Base-by-base conservation (phyloP, 225 moss, liverwort and hornwort species). In the Sphagnum contortum region DNA sequence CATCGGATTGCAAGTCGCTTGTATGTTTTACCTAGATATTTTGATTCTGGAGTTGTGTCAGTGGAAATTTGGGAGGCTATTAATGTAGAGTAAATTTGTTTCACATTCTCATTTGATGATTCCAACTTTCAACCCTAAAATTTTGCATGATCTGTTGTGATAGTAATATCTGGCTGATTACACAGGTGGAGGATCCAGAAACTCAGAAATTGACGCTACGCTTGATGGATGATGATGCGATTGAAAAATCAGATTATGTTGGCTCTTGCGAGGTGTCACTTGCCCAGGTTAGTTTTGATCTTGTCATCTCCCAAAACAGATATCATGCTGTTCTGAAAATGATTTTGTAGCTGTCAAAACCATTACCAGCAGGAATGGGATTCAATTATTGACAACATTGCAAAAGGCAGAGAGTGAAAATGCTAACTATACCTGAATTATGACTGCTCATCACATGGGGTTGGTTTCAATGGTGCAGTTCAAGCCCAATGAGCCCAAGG, bases 201-300 rank as follows among this genome's bases (percentile, higher is more conserved):
- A 5, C 3, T 8, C 95, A 96, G 62, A 59, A 54, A 14, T 59
- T 96, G 72, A 88, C 92, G 14, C 65, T 96, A 3, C 76, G 95
- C 48, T 69, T 96, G 70, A 96, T 96, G 95, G 95, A 96, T 61
- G 92, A 92, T 45, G 95, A 96, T 71, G 48, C 72, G 8, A 0
- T 96, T 45, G 83, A 83, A 66, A 90, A 90, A 64, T 78, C 95
- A 2, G 80, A 90, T 46, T 88, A 92, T 49, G 79, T 92, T 10
- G 95, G 95, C 48, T 49, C 87, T 45, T 81, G 78, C 48, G 56
- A 65, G 64, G 76, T 76, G 61, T 61, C 55, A 55, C 9, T 95
- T 13, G 49, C 47, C 0, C 55, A 83, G 68, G 94, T 95, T 74
- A 50, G 67, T 11, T 69, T 57, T 9, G 4, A 3, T 44, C n/a